A percentile compares a stretch with the other conserved stretches of the same genome.
phyloP scores from a whole-genome alignment of 2,329 filamentous ascomycete genomes.

The Xylariaceae sp. region DNA sequence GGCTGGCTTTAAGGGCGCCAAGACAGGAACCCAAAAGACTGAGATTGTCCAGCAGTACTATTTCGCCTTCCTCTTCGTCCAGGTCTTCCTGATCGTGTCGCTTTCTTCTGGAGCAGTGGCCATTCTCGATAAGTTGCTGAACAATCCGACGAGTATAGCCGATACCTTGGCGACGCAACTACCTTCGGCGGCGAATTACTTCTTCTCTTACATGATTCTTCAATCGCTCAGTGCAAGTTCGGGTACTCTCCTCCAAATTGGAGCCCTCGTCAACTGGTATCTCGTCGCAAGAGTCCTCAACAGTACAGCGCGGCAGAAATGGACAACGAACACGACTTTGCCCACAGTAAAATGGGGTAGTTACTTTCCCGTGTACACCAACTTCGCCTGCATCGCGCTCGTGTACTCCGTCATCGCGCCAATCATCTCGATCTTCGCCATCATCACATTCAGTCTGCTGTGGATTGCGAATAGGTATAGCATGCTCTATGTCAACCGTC shows the following conservation, averaged over 20 bases:
- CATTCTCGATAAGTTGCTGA: slow-evolving; percentile 52
- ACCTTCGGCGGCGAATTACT: slow-evolving; percentile 87
- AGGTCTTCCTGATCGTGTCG: slow-evolving; percentile 89
- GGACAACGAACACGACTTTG: slow-evolving; percentile 74
- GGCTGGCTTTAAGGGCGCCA: slow-evolving; percentile 68
- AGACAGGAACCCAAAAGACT: slow-evolving; percentile 73
- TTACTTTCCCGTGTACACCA: slow-evolving; percentile 95
- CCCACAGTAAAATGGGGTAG: slow-evolving; percentile 80
- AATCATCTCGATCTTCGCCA: slow-evolving; percentile 85
- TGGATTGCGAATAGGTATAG: slow-evolving; percentile 97
- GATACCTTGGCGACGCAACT: slow-evolving; percentile 70
- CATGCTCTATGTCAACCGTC: slow-evolving; percentile 89
- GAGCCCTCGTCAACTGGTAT: slow-evolving; percentile 75
- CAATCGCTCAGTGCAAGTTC: slow-evolving; percentile 89
- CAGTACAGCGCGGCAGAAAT: slow-evolving; percentile 76
- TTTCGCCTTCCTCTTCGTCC: slow-evolving; percentile 89
- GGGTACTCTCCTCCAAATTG: slow-evolving; percentile 78
- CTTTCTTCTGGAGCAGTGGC: slow-evolving; percentile 67
- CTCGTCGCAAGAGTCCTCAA: slow-evolving; percentile 75
- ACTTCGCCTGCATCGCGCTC: slow-evolving; percentile 86
- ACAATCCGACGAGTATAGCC: slow-evolving; percentile 62
- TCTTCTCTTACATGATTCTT: slow-evolving; percentile 97
- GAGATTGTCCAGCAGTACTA: slow-evolving; percentile 89
- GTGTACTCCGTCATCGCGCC: slow-evolving; percentile 88
- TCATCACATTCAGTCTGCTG: slow-evolving; percentile 84